Evolutionary conservation across 768 basidiomycete genomes (phyloP).

Genomic region (Boletus bicolor): DNA sequence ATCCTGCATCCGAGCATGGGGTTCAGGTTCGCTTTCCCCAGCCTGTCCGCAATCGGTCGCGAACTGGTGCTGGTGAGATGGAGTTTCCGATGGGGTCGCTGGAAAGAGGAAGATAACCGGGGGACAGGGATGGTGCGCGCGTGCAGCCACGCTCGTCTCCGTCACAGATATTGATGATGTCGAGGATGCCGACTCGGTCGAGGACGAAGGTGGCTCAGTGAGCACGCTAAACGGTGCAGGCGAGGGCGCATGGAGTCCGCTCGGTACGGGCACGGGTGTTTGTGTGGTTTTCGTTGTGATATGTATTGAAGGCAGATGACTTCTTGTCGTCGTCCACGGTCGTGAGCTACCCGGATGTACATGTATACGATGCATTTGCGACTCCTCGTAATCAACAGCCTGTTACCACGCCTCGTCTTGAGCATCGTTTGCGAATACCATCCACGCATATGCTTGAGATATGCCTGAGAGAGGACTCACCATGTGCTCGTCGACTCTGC

Average conservation of each 20-base stretch:
- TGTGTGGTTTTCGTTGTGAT: slow-evolving; percentile 16
- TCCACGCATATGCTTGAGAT: neutral
- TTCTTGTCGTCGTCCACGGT: slow-evolving; percentile 6
- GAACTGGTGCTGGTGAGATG: slow-evolving; percentile 15
- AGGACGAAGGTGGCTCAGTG: slow-evolving; percentile 22
- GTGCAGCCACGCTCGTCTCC: neutral
- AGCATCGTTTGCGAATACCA: slow-evolving; percentile 1
- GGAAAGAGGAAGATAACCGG: slow-evolving; percentile 31
- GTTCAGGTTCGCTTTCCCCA: neutral
- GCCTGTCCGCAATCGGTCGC: slow-evolving; percentile 1
- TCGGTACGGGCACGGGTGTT: neutral
- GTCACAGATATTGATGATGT: slow-evolving; percentile 6
- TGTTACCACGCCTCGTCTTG: slow-evolving; percentile 6
- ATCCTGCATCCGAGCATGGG: slow-evolving; percentile 4
- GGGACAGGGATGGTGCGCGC: slow-evolving; percentile 6
- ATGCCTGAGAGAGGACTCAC: slow-evolving; percentile 31
- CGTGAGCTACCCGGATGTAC: slow-evolving; percentile 11
- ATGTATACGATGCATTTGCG: slow-evolving; percentile 12
- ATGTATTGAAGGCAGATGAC: slow-evolving; percentile 28
- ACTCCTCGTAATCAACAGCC: slow-evolving; percentile 26
- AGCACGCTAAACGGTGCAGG: slow-evolving; percentile 28
- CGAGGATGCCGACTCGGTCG: slow-evolving; percentile 19
- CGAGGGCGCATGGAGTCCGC: slow-evolving; percentile 10
- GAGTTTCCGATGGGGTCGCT: slow-evolving; percentile 24
- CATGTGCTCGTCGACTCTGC: slow-evolving; percentile 42